Evolutionary conservation across 1,284 basidiomycete genomes (phyloP).

Genomic region (Moesziomyces sp.): DNA sequence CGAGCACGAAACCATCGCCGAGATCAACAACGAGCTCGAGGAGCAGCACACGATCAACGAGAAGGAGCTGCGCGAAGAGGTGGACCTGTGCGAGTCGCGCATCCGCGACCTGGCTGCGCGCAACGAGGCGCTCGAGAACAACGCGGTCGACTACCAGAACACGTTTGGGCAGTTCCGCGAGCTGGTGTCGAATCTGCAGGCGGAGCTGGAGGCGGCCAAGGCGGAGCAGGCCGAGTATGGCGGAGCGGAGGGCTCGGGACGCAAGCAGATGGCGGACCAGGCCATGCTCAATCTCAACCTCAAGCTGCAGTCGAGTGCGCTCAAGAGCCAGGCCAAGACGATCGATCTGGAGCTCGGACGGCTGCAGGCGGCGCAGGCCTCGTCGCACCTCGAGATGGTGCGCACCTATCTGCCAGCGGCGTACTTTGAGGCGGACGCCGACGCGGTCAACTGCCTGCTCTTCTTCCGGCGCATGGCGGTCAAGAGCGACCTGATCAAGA

Average conservation of each 20-base stretch:
- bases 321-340: constrained; percentile 64
- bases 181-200: constrained; percentile 58
- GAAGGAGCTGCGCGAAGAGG: constrained; percentile 87
- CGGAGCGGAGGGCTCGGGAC: constrained; percentile 35
- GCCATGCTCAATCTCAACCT: constrained; percentile 64
- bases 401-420: constrained; percentile 57
- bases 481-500: constrained; percentile 61
- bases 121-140: constrained; percentile 51
- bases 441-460: constrained; percentile 58
- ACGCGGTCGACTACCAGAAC: constrained; percentile 58
- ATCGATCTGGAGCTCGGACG: constrained; percentile 60
- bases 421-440: constrained; percentile 59
- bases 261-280: constrained; percentile 48
- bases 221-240: constrained; percentile 48
- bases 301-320: constrained; percentile 61
- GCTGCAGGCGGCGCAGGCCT: constrained; percentile 55
- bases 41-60: constrained; percentile 96
- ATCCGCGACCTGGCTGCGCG: constrained; percentile 44
- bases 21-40: constrained; percentile 95
- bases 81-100: constrained; percentile 70
- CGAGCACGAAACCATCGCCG: constrained; percentile 93
- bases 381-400: constrained; percentile 57
- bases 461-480: constrained; percentile 64
- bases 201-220: constrained; percentile 58
- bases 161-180: constrained; percentile 64